These are phyloP conservation scores for Curvularia verruculosa DNA, from an alignment of 2,329 filamentous ascomycete species.

Conservation along the genomic window DNA sequence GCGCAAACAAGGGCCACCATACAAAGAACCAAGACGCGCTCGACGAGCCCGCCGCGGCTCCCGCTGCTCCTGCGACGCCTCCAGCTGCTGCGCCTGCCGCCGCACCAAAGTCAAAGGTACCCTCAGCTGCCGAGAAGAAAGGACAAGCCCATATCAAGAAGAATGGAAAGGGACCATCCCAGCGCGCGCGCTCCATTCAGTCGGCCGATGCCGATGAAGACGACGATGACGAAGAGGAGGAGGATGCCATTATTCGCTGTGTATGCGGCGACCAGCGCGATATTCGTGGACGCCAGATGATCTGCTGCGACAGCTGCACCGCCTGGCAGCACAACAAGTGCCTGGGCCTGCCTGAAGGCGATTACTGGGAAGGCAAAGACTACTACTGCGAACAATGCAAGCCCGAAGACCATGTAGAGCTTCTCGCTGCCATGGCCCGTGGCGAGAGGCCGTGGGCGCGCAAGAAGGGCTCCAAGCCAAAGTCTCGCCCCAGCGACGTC, in stretches of 20 bases:
- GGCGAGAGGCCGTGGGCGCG: conserved; percentile 84
- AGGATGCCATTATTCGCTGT: conserved; percentile 83
- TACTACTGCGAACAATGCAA: conserved; percentile 94
- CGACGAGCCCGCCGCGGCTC: conserved; percentile 50
- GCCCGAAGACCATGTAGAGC: conserved; percentile 80
- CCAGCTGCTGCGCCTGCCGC: conserved; percentile 53
- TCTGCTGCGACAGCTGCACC: conserved; percentile 89
- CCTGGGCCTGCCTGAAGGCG: conserved; percentile 79
- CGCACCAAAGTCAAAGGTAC: conserved; percentile 52
- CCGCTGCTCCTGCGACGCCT: conserved; percentile 18
- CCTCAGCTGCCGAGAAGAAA: conserved; percentile 53
- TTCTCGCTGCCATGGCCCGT: conserved; percentile 76
- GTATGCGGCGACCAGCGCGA: conserved; percentile 84
- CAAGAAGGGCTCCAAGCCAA: conserved; percentile 64
- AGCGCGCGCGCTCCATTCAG: conserved; percentile 37
- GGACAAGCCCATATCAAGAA: conserved; percentile 54
- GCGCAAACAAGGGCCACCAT: conserved; percentile 96
- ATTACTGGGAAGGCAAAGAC: conserved; percentile 56
- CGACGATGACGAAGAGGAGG: conserved; percentile 45
- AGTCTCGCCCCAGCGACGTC: conserved; percentile 69
- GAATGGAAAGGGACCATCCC: conserved; percentile 49
- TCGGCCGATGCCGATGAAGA: conserved; percentile 42
- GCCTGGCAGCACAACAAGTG: conserved; percentile 99
- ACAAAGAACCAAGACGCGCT: conserved; percentile 77
- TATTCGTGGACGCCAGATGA: conserved; percentile 89